A percentile compares a stretch with the other conserved stretches of the same genome.
phyloP scores from a whole-genome alignment of 2,329 filamentous ascomycete species.

The Gyromitra esculenta region DNA sequence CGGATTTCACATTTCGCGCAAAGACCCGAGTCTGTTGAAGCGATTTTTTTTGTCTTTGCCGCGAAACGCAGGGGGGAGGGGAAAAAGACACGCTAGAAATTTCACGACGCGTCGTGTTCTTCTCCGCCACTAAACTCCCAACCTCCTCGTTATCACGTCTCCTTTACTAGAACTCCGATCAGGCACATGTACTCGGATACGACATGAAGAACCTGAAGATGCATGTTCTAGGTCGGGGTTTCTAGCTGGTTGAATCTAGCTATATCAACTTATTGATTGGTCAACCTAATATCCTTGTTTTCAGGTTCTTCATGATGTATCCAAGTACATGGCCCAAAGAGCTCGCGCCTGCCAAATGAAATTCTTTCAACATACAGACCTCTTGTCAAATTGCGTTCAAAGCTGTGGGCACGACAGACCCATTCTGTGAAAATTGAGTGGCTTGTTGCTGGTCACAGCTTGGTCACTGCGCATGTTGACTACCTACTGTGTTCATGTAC shows the following conservation, averaged over 20 bases:
- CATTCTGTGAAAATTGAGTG: background rate
- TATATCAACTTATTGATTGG: too few relatives aligned
- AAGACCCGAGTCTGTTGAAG: background rate
- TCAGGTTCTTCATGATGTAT: too few relatives aligned
- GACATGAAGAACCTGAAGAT: background rate
- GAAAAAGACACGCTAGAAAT: conserved; percentile 3
- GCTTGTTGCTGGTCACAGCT: background rate
- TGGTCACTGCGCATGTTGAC: background rate
- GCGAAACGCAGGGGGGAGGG: conserved; percentile 36
- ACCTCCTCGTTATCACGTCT: background rate
- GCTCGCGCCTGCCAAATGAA: background rate
- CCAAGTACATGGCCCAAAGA: background rate
- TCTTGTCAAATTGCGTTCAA: background rate
- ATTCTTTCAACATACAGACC: background rate
- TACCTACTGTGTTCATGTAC: background rate
- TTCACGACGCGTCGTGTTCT: conserved; percentile 18
- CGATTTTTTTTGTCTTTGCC: conserved; percentile 4
- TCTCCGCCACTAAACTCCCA: background rate
- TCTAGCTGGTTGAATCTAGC: too few relatives aligned
- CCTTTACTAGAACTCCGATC: background rate
- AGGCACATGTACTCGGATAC: background rate
- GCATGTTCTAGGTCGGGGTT: background rate
- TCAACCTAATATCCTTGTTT: too few relatives aligned
- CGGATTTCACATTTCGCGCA: conserved; percentile 1
- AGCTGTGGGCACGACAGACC: background rate